Percentiles rank a stretch among this genome's conserved stretches.
Evolutionary conservation across 768 basidiomycete genomes (phyloP).

Genomic region (Asterophora parasitica): DNA sequence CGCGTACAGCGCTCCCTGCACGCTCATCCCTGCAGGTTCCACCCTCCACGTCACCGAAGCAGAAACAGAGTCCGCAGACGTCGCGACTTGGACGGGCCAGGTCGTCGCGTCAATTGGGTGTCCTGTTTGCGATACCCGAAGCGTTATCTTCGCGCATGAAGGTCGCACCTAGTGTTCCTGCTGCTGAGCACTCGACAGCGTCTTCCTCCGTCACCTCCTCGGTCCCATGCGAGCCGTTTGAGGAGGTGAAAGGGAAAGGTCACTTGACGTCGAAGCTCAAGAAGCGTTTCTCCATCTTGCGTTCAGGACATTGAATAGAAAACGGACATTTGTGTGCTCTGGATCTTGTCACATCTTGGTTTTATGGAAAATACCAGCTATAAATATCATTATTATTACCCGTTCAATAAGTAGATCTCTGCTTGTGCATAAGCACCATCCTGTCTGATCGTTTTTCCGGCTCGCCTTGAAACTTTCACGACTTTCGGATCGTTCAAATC

Average conservation of each 20-base stretch:
- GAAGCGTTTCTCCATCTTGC: slow-evolving; percentile 15
- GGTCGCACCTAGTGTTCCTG: neutral
- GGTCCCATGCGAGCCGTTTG: neutral
- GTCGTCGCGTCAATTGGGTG: slow-evolving; percentile 5
- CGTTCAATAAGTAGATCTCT: neutral
- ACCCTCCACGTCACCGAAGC: neutral
- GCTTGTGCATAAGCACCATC: neutral
- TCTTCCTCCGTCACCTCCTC: slow-evolving; percentile 3
- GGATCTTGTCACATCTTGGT: neutral
- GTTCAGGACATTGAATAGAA: slow-evolving; percentile 6
- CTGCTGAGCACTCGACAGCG: neutral
- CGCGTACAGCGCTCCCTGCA: neutral
- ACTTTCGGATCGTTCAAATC: too few species aligned
- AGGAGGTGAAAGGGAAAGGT: neutral
- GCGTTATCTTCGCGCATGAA: slow-evolving; percentile 14
- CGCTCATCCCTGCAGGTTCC: slow-evolving; percentile 13
- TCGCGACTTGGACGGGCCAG: slow-evolving; percentile 1
- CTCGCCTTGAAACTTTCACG: neutral
- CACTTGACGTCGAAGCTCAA: slow-evolving; percentile 13
- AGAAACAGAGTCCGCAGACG: neutral
- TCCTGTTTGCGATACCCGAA: slow-evolving; percentile 12
- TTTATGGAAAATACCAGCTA: neutral
- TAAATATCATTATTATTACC: neutral
- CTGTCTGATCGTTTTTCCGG: neutral
- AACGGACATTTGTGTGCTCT: neutral